Base-by-base conservation (phyloP, 129 eudicot genomes). In the Flaveria ramosissima region DNA sequence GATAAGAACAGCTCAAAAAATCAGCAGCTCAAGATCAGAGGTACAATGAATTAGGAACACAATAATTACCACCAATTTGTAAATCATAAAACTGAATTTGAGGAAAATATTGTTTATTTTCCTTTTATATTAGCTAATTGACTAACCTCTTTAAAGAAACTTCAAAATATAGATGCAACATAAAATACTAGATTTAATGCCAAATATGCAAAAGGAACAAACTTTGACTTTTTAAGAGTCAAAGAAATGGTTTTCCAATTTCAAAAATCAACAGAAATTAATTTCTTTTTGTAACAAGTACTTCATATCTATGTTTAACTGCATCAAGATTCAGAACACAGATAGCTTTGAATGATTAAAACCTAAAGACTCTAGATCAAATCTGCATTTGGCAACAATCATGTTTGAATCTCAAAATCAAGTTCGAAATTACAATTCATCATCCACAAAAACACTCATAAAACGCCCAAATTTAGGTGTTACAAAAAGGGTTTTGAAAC, bases 261-360 rank as follows among this genome's bases (percentile, higher is more conserved):
- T 50, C 67, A 79, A 72, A 72, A 79, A 79, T 36, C 4, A 70
- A 72, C 73, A 48, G n/a, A 32, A 69, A 7, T 19, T 26, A 10
- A 17, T 26, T 27, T 60, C n/a, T 23, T 41, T 78, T 60, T 60
- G 2, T 6, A 41, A 36, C 14, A 62, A 62, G 15, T 61, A 32
- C 19, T 12, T 78, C 71, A 60, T 23, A 78, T 50, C 78, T 41
- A 64, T 23, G 46, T 23, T 11, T 16, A 9, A 10, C 15, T 36
- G 32, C 46, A 72, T 36, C 26, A 0, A 72, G 12, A 21, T 9
- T 71, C 20, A 14, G 7, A 43, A 2, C 56, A 72, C 10, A 3
- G 21, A 4, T 5, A 72, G 14, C 7, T 7, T 32, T 4, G 0
- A 11, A 64, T n/a, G 17, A 12, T 32, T 2, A 2, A 27, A 27